Base-by-base conservation (phyloP, 2,329 filamentous ascomycete species). In the Podosphaera leucotricha region DNA sequence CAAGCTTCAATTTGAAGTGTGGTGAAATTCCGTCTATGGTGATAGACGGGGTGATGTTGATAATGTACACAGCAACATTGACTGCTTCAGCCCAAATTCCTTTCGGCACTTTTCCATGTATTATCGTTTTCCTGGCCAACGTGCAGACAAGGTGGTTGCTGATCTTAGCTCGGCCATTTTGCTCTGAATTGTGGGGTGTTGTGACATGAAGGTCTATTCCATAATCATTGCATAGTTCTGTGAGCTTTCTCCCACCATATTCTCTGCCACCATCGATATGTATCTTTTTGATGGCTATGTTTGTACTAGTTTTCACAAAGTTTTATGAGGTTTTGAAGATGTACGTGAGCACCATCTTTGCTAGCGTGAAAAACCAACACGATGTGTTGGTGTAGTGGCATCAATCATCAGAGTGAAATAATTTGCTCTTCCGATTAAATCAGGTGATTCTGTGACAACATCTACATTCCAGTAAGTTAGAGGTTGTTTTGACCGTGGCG, bases 111-210 rank as follows among this genome's bases (percentile, higher is more conserved):
- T 41, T 41, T 26, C 39, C 21, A 19, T 41, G 20, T 26, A 41
- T n/a, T 13, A 41, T 41, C 16, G 28, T 18, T 41, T 41, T 41
- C 16, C 39, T 13, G n/a, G 39, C 22, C 2, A 41, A 13, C 26
- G 39, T 18, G 20, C 10, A 41, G 26, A 30, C 39, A 28, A 30
- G 26, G n/a, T 41, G 39, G 26, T 41, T 41, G 24, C 39, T 41
- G 26, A 15, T 11, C 20, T 41, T 21, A 26, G 39, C 39, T 26
- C 39, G 24, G 15, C 22, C 22, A 28, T 41, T 41, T 41, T 41
- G n/a, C 22, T 42, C 40, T 19, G 24, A 42, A 30, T 41, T 41
- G n/a, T 28, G 40, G 16, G 40, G 40, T 11, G 38, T 26, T 40
- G 3, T 41, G 5, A 41, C 21, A 28, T 28, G 39, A 26, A 41